Evolutionary conservation across 2,329 filamentous ascomycete species (phyloP).

Genomic region (Fusarium udum): DNA sequence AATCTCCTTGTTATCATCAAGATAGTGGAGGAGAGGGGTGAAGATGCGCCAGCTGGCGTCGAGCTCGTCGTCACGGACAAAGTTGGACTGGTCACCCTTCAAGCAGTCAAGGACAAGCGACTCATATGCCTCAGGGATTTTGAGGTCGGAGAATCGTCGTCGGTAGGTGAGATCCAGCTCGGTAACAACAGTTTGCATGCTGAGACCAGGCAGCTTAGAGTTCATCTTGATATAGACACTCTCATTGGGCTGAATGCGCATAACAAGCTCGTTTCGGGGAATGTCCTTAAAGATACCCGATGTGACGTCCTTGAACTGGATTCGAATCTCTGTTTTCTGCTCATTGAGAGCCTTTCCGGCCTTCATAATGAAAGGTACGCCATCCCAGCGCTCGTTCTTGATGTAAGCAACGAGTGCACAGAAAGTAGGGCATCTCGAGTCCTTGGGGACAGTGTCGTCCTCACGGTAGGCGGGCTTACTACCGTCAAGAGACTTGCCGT

Average conservation of each 20-base stretch:
- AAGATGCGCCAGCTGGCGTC: constrained; percentile 99
- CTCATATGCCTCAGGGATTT: constrained; percentile 99
- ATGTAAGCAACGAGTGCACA: constrained; percentile 97
- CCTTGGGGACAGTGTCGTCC: constrained; percentile 96
- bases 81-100: constrained; percentile 99
- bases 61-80: constrained; percentile 95
- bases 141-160: constrained; percentile 97
- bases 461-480: constrained; percentile 98
- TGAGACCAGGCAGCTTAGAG: constrained; percentile 96
- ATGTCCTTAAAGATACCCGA: constrained; percentile 99
- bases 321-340: constrained; percentile 99
- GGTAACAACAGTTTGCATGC: constrained; percentile 99
- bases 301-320: constrained; percentile 99
- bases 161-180: constrained; percentile 98
- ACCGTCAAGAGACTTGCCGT: constrained; percentile 94
- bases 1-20: constrained; percentile 99
- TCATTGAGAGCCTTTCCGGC: constrained; percentile 98
- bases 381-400: constrained; percentile 99
- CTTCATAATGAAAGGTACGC: constrained; percentile 99
- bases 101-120: constrained; percentile 96
- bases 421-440: constrained; percentile 97
- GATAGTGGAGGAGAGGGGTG: constrained; percentile 94
- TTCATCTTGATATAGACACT: constrained; percentile 99
- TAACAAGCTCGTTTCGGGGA: constrained; percentile 97
- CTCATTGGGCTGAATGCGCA: constrained; percentile 99